Evolutionary conservation across 768 basidiomycete genomes (phyloP).

Genomic region (Rubroboletus pulcherrimus): DNA sequence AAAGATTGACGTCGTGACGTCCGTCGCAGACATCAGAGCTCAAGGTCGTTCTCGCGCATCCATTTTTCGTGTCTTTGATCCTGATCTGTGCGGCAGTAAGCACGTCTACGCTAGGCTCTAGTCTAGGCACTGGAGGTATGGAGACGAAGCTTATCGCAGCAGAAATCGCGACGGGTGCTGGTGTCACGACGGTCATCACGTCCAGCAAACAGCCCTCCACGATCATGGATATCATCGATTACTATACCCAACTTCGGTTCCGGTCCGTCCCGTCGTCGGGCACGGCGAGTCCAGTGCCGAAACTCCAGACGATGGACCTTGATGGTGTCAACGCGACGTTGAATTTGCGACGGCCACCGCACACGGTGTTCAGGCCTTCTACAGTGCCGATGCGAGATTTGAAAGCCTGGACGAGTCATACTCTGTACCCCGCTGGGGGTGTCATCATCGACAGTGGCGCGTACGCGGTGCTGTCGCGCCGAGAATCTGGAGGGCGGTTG

Average conservation of each 20-base stretch:
- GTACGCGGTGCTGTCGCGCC: constrained; percentile 75
- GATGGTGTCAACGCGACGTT: constrained; percentile 22
- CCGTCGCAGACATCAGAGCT: constrained; percentile 73
- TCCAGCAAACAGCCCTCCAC: constrained; percentile 75
- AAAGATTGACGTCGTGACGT: constrained; percentile 77
- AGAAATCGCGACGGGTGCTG: constrained; percentile 93
- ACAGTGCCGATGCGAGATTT: constrained; percentile 72
- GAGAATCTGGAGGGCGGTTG: constrained; percentile 85
- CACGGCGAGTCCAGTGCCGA: constrained; percentile 25
- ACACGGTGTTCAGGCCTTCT: constrained; percentile 85
- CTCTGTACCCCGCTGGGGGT: constrained; percentile 82
- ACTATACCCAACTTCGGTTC: constrained; percentile 48
- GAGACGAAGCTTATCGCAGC: constrained; percentile 98
- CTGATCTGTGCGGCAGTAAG: constrained; percentile 54
- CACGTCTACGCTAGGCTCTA: constrained; percentile 88
- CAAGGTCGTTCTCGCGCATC: constrained; percentile 52
- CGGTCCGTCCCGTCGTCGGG: constrained; percentile 35
- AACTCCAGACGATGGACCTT: constrained; percentile 22
- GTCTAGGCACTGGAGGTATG: constrained; percentile 97
- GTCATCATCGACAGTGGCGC: constrained; percentile 90
- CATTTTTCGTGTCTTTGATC: not conserved
- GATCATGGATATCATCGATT: constrained; percentile 80
- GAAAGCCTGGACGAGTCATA: constrained; percentile 97
- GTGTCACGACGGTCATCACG: constrained; percentile 87
- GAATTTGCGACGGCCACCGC: constrained; percentile 56